Evolutionary conservation across 306 rosid genomes (phyloP), one percentile per base, ranked within the genome.

Genomic region (Urtica urens): DNA sequence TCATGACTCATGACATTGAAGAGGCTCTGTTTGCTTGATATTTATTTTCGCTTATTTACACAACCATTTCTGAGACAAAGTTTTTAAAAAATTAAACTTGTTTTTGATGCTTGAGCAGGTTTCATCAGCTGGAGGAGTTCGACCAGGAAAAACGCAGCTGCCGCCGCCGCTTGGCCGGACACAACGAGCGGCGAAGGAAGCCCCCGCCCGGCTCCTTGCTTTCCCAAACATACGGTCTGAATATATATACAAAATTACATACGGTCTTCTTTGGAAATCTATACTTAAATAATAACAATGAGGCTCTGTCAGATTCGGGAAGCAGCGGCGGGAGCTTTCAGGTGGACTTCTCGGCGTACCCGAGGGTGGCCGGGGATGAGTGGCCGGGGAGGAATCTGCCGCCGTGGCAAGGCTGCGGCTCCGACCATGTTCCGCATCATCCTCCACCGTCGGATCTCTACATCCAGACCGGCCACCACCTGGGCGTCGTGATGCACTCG

Each of bases 91-190:
- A n/a, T n/a, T n/a, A 47, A 46, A 46, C 38, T 39, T 31, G 27
- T 48, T 23, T 50, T 38, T 73, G 51, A 47, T 57, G 14, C 50
- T 58, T 46, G 55, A 4, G 51, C 93, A 87, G 97, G 49, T 88
- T 88, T 70, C 97, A 88, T 58, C 90, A 60, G 60, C 95, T 88
- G 60, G 67, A 88, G 17, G 97, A 88, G 57, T 88, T 88, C 72
- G 97, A 88, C 69, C 87, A 74, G 77, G 93, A 93, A 31, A 88
- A 84, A 62, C 79, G 97, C 49, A 88, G 97, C 55, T 88, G 97
- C 57, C 88, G 97, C 35, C 65, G 95, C 65, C 93, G 97, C 29
- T 62, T 88, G 35, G 95, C 97, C 29, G 97, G 95, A 51, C 97
- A 88, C 58, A 88, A 88, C 3, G 97, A 88, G 50, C 90, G 97